Conservation (phyloP, 2,329 filamentous ascomycete species). For the Trichoderma guizhouense region DNA sequence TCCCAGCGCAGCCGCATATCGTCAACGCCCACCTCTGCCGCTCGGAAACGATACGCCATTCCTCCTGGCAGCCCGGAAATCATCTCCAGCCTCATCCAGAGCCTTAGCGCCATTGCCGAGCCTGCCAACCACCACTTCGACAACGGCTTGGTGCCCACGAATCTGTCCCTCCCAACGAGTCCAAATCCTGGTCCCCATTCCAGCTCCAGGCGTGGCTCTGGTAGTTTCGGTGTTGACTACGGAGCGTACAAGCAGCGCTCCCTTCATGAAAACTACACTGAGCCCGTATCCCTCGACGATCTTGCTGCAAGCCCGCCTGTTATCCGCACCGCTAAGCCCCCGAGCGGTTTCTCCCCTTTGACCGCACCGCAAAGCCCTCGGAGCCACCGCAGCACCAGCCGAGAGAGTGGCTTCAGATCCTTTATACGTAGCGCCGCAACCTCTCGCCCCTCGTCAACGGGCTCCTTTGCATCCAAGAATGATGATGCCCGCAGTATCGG, state of each 20-base stretch:
- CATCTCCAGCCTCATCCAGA: slow-evolving; percentile 68
- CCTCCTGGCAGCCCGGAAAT: slow-evolving; percentile 62
- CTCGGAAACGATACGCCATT: slow-evolving; percentile 24
- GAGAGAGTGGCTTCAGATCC: slow-evolving; percentile 55
- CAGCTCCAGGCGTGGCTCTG: slow-evolving; percentile 36
- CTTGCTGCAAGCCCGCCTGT: slow-evolving; percentile 65
- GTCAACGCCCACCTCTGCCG: slow-evolving; percentile 10
- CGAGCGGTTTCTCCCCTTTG: slow-evolving; percentile 68
- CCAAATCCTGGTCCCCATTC: slow-evolving; percentile 32
- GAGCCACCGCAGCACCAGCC: slow-evolving; percentile 48
- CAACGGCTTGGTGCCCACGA: slow-evolving; percentile 44
- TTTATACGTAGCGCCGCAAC: slow-evolving; percentile 51
- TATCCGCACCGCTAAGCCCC: slow-evolving; percentile 76
- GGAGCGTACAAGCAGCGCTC: slow-evolving; percentile 57
- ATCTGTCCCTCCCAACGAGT: slow-evolving; percentile 39
- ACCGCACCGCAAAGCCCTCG: slow-evolving; percentile 58
- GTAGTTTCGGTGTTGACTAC: slow-evolving; percentile 71
- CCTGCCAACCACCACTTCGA: slow-evolving; percentile 70
- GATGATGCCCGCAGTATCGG: slow-evolving; percentile 62
- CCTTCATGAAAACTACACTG: slow-evolving; percentile 47
- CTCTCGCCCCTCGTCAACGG: slow-evolving; percentile 58
- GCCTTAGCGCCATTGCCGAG: slow-evolving; percentile 63
- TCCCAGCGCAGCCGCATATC: slow-evolving; percentile 7
- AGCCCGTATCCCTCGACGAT: slow-evolving; percentile 52
- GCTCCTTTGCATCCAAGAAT: slow-evolving; percentile 52